Evolutionary conservation across 1,284 basidiomycete species (phyloP), one percentile per base, ranked within the genome.

Genomic region (Trametes polyzona): DNA sequence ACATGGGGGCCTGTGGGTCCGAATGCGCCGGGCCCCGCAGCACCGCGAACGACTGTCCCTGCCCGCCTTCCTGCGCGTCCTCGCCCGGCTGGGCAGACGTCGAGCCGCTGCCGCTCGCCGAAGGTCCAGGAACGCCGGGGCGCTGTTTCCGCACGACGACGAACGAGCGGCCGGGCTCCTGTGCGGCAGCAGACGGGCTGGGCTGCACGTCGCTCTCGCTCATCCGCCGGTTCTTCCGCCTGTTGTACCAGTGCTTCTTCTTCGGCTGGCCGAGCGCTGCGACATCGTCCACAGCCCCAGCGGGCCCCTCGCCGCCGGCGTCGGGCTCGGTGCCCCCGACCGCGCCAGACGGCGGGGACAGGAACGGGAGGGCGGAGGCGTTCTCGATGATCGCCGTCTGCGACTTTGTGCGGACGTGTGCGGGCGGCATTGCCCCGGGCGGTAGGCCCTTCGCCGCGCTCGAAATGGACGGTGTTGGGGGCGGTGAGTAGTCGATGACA

Each of bases 321-420:
- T n/a, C n/a, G n/a, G n/a, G n/a, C n/a, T n/a, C n/a, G n/a, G n/a
- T n/a, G n/a, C n/a, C n/a, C n/a, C n/a, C 43, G 7, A 21, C 33
- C 19, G 35, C 23, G 9, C 35, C 55, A 14, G 26, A 26, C 19
- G 29, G 48, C 17, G 47, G 53, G 37, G 58, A 19, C 42, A 47
- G 27, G 41, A 43, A 36, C 56, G 46, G 36, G 17, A 67, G 46
- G 7, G 64, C 61, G 3, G 72, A 67, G 37, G 77, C 76, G 67
- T 88, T 77, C 69, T 89, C 88, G 24, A 93, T 84, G 59, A 93
- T 83, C 1, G 91, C 90, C 5, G 85, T 87, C 68, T 93, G 91
- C 23, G 88, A 91, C 73, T 86, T 85, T n/a, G 84, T 90, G 30
- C 91, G 83, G 29, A 82, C 74, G 67, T 90, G 87, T n/a, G 78